A percentile compares a stretch with the other conserved stretches of the same genome.
Conservation (phyloP, 2,329 filamentous ascomycete genomes). For the Hortaea sp. region DNA sequence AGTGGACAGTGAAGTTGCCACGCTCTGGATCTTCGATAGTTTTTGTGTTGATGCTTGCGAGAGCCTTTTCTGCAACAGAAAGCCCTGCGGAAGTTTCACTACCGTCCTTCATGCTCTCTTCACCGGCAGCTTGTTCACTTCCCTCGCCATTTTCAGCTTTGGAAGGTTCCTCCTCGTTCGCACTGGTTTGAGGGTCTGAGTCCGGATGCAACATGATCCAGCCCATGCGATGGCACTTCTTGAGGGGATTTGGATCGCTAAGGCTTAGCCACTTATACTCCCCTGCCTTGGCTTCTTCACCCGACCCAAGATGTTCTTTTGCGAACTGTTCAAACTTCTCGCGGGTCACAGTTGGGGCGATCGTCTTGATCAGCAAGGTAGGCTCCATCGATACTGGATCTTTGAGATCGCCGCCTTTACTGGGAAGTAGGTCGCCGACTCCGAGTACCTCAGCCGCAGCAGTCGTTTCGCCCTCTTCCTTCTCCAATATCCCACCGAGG, state of each 20-base stretch:
- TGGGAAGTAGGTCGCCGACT: slow-evolving; percentile 80
- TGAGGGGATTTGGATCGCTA: slow-evolving; percentile 92
- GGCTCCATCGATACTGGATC: slow-evolving; percentile 84
- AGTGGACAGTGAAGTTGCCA: slow-evolving; percentile 94
- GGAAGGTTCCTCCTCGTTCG: slow-evolving; percentile 5
- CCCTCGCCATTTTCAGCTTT: slow-evolving; percentile 9
- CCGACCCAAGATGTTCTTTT: slow-evolving; percentile 73
- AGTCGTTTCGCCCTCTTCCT: slow-evolving; percentile 89
- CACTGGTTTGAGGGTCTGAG: slow-evolving; percentile 54
- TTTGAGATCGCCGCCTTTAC: slow-evolving; percentile 71
- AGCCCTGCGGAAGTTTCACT: slow-evolving; percentile 6
- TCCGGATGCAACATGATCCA: slow-evolving; percentile 93
- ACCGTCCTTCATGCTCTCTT: slow-evolving; percentile 2
- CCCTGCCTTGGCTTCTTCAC: slow-evolving; percentile 70
- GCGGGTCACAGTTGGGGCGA: slow-evolving; percentile 89
- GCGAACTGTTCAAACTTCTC: slow-evolving; percentile 90
- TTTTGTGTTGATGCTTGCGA: slow-evolving; percentile 94
- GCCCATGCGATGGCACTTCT: slow-evolving; percentile 93
- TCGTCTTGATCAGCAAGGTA: slow-evolving; percentile 93
- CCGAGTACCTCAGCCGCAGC: slow-evolving; percentile 86
- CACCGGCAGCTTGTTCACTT: slow-evolving; percentile 11
- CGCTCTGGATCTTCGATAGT: slow-evolving; percentile 89
- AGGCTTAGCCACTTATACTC: slow-evolving; percentile 89
- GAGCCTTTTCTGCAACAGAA: slow-evolving; percentile 55
- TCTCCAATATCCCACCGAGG: slow-evolving; percentile 73